Evolutionary conservation across 805 yeast species (phyloP), one percentile per base, ranked within the genome.

Genomic region (Sugiyamaella boreocaroliniensis): DNA sequence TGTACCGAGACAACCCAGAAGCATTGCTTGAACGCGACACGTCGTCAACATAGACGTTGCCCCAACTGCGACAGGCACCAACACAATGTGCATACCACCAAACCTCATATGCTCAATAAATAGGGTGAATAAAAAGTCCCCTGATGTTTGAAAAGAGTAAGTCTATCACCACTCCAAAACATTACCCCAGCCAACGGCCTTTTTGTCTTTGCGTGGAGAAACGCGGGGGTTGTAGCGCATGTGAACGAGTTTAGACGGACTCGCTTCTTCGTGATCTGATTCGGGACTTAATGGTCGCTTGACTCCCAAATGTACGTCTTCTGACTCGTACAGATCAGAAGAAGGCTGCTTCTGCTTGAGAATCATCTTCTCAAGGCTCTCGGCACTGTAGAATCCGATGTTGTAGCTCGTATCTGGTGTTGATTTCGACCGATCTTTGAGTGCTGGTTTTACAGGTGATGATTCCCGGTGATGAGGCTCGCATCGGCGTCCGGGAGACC

Each of bases 401-500:
- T 50, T 34, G 16, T 22, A n/a, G 19, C 26, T 6, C 11, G 11
- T 18, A 6, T 15, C 34, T 9, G 40, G 37, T 16, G 22, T 41
- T 9, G 32, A 32, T 32, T 16, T 29, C 8, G 20, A 14, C 3
- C 48, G 26, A 32, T n/a, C 32, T 15, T 53, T 53, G 9, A 53
- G 45, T 2, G 45, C 49, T 1, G 55, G 45, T 26, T 37, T 32
- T 4, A 41, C 37, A 8, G 37, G 20, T 12, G 34, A 19, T 12
- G 47, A 20, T 10, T 48, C 46, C 19, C 55, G n/a, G 34, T 53
- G 55, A 18, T 45, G 48, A n/a, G 55, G 55, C n/a, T 49, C 49
- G 20, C 55, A 53, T 29, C 52, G 26, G n/a, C 55, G 47, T 8
- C 55, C 55, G 1, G 55, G 55, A 8, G 55, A 53, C 44, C 49